Evolutionary conservation across 345 rosid genomes (phyloP).

Genomic region (Bruguiera gymnorhiza): DNA sequence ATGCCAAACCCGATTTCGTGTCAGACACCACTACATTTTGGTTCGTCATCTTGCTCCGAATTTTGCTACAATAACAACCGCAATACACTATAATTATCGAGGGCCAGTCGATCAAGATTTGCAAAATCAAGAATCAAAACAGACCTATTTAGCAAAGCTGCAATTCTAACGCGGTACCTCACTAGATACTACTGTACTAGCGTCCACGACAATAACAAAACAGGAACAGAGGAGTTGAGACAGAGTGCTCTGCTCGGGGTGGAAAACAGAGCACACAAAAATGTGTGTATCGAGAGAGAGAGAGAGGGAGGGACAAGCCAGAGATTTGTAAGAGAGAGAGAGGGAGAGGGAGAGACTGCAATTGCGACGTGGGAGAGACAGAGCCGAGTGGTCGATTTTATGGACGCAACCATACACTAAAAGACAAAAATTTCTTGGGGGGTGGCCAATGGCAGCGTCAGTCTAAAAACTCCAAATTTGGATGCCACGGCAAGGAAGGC

Average conservation of each 20-base stretch:
- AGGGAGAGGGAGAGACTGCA: neutral
- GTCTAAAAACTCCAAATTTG: neutral
- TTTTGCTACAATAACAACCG: neutral
- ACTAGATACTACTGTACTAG: neutral
- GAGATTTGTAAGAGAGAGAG: neutral
- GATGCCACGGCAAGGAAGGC: neutral
- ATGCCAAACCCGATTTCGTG: conserved; percentile 31
- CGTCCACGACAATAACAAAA: neutral
- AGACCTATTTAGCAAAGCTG: neutral
- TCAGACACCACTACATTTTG: conserved; percentile 60
- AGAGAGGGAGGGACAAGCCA: neutral
- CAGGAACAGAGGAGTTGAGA: neutral
- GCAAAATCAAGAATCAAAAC: neutral
- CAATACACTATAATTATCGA: neutral
- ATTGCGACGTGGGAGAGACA: neutral
- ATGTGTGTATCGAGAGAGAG: neutral
- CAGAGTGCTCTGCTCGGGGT: conserved; percentile 10
- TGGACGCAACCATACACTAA: conserved; percentile 12
- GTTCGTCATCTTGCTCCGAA: conserved; percentile 44
- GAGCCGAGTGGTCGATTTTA: conserved; percentile 10
- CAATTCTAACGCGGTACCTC: neutral
- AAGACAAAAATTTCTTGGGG: neutral
- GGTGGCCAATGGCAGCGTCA: neutral
- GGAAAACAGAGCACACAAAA: neutral
- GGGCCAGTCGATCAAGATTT: neutral